phyloP scores from a whole-genome alignment of 2,329 filamentous ascomycete species.

The Aspergillus fijiensis region DNA sequence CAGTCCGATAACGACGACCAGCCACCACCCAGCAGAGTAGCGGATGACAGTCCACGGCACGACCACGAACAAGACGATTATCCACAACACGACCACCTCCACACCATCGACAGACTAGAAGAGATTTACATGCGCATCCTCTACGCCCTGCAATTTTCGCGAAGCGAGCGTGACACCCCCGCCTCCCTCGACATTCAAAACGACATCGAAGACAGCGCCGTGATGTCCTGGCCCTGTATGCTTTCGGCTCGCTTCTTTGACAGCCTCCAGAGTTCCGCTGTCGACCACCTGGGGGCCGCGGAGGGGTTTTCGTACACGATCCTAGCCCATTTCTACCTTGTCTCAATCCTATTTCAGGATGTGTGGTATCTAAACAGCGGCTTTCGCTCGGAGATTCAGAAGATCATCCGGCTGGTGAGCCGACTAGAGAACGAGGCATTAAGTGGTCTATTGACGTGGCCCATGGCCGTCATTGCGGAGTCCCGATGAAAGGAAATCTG shows the following conservation, averaged over 20 bases:
- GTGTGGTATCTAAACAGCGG: slow-evolving; percentile 6
- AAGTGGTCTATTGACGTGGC: slow-evolving; percentile 8
- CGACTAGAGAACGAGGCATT: not conserved
- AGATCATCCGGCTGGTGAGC: not conserved
- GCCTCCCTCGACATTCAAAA: slow-evolving; percentile 13
- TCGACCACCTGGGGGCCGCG: not conserved
- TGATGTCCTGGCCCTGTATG: slow-evolving; percentile 18
- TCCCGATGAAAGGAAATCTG: too few relatives aligned
- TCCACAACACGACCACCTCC: not conserved
- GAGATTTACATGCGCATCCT: slow-evolving; percentile 17
- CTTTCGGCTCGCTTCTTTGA: slow-evolving; percentile 16
- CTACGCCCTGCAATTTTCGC: slow-evolving; percentile 14
- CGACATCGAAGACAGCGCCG: slow-evolving; percentile 21
- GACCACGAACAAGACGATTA: too few relatives aligned
- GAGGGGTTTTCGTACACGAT: slow-evolving; percentile 15
- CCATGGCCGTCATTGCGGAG: not conserved
- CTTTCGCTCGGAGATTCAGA: slow-evolving; percentile 7
- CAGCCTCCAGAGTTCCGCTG: slow-evolving; percentile 2
- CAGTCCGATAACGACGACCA: not conserved
- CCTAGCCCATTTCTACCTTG: slow-evolving; percentile 21
- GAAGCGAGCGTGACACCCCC: slow-evolving; percentile 1
- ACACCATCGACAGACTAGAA: slow-evolving; percentile 1
- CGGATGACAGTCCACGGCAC: too few relatives aligned
- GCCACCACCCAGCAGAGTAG: too few relatives aligned
- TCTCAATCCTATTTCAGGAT: slow-evolving; percentile 2